Evolutionary conservation across 148 eudicot genomes (phyloP).

Genomic region (Diospyros lotus): DNA sequence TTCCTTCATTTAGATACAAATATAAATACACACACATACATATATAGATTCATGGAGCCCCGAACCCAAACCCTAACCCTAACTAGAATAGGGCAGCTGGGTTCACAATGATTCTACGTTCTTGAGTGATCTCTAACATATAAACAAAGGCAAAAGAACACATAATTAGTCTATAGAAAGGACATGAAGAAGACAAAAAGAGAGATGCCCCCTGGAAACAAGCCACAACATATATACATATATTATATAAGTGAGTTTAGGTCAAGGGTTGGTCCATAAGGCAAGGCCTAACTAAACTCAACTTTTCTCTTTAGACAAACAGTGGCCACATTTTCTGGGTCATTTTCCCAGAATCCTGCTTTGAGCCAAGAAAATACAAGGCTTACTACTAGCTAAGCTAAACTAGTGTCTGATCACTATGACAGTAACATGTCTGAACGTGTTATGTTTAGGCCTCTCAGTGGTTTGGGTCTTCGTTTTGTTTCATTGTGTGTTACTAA

Average conservation of each 20-base stretch:
- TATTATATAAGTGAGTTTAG: background rate
- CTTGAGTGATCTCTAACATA: background rate
- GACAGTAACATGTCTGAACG: no score
- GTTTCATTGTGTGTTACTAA: no score
- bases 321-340: background rate
- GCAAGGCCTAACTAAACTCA: background rate
- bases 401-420: no score
- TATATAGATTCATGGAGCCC: slow-evolving; percentile 10
- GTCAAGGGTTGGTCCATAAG: slow-evolving; percentile 1
- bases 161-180: background rate
- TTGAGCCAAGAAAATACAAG: slow-evolving; percentile 10
- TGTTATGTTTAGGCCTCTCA: no score
- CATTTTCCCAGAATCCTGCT: slow-evolving; percentile 2
- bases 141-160: background rate
- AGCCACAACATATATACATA: background rate
- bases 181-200: slow-evolving; percentile 4
- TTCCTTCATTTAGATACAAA: background rate
- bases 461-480: no score
- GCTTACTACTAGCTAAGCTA: slow-evolving; percentile 1
- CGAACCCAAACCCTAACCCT: slow-evolving; percentile 13
- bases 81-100: background rate
- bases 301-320: background rate
- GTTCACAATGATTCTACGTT: background rate
- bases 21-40: background rate
- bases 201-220: background rate